phyloP scores from a whole-genome alignment of 768 basidiomycete species.

The Lactifluus piperatus region DNA sequence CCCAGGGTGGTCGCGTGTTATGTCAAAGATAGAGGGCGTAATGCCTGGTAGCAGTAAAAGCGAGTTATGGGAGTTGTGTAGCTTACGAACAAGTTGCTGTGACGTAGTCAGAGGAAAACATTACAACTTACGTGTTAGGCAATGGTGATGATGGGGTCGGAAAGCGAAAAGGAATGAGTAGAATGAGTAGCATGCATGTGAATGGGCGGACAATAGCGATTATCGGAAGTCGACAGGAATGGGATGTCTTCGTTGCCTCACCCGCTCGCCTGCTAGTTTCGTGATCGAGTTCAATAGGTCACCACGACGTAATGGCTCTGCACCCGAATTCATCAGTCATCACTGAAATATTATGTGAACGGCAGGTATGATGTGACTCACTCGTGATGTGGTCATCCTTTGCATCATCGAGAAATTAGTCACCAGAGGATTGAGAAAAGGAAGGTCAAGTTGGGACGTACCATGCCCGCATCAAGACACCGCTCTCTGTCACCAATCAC shows the following conservation, averaged over 20 bases:
- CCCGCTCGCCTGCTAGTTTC: constrained; percentile 64
- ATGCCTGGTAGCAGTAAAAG: not conserved
- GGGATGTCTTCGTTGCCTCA: constrained; percentile 13
- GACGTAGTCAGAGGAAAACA: not conserved
- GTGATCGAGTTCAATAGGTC: constrained; percentile 78
- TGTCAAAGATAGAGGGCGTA: not conserved
- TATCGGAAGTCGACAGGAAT: constrained; percentile 4
- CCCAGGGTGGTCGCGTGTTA: not conserved
- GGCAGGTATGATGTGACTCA: constrained; percentile 29
- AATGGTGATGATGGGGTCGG: not conserved
- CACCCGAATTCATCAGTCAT: not conserved
- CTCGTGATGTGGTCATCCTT: constrained; percentile 75
- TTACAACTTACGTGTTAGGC: not conserved
- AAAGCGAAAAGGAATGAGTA: not conserved
- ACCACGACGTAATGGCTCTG: constrained; percentile 71
- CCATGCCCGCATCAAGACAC: constrained; percentile 69
- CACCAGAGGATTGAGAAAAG: not conserved
- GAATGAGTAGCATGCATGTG: not conserved
- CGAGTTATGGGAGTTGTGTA: not conserved
- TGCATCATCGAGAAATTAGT: not conserved
- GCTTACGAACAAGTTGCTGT: not conserved
- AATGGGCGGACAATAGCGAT: not conserved
- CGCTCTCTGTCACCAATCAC: constrained; percentile 86
- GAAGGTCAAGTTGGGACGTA: not conserved
- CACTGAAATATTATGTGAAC: not conserved